Percentiles rank a stretch among this genome's conserved stretches.
Conservation (phyloP, 495 filamentous ascomycete genomes). For the Cercophora newfieldiana region DNA sequence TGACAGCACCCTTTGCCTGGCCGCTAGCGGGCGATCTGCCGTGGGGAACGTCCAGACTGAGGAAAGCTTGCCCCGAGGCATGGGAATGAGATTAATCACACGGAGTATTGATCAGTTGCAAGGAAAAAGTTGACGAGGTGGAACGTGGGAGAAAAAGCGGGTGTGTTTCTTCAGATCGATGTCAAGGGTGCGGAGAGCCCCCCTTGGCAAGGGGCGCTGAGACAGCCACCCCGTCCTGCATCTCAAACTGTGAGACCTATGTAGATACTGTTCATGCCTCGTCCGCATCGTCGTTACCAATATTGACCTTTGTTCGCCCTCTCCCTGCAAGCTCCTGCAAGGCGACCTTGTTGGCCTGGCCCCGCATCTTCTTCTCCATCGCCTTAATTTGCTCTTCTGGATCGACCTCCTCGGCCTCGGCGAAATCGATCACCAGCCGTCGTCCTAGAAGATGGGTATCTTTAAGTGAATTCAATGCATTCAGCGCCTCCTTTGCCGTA, state of each 20-base stretch:
- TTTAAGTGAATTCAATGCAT: conserved; percentile 84
- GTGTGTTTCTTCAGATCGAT: conserved; percentile 21
- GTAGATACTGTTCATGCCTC: conserved; percentile 35
- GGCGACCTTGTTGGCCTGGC: conserved; percentile 83
- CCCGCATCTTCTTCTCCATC: conserved; percentile 91
- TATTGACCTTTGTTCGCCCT: conserved; percentile 84
- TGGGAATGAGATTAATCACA: conserved; percentile 30
- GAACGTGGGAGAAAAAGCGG: conserved; percentile 20
- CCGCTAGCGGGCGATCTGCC: conserved; percentile 13
- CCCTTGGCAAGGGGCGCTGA: conserved; percentile 30
- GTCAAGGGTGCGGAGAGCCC: conserved; percentile 15
- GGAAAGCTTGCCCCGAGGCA: conserved; percentile 22
- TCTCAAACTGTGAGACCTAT: conserved; percentile 20
- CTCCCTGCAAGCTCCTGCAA: conserved; percentile 79
- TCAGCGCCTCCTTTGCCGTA: conserved; percentile 87
- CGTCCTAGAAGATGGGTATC: conserved; percentile 93
- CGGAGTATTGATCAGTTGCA: conserved; percentile 25
- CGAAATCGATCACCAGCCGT: conserved; percentile 85
- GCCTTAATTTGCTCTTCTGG: conserved; percentile 93
- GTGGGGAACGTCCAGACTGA: conserved; percentile 15
- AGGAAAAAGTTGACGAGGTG: conserved; percentile 14
- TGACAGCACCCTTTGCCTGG: conserved; percentile 17
- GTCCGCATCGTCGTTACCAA: conserved; percentile 70
- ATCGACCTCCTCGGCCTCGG: conserved; percentile 78
- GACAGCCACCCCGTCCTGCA: conserved; percentile 20